phyloP scores from a whole-genome alignment of 140 eudicot genomes.

The Stevia rebaudiana region DNA sequence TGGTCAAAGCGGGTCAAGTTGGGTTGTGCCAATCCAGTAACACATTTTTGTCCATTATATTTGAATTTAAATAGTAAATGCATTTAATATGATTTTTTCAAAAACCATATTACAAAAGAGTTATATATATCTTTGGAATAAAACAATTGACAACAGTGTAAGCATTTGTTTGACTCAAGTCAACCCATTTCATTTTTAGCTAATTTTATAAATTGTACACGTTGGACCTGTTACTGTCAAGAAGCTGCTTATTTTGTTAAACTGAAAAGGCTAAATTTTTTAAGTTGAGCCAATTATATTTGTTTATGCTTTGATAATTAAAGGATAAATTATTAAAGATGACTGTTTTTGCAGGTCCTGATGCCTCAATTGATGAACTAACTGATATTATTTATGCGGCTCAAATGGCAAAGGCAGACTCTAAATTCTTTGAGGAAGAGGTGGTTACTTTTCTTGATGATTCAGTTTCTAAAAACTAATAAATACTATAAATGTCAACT shows the following conservation, averaged over 20 bases:
- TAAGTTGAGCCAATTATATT: background rate
- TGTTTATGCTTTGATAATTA: background rate
- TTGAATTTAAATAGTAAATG: background rate
- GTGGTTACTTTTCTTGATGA: conserved; percentile 27
- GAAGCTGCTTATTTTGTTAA: background rate
- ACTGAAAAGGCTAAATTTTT: background rate
- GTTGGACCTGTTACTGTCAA: background rate
- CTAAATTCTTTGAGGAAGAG: conserved; percentile 39
- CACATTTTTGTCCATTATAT: background rate
- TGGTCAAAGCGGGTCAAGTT: background rate
- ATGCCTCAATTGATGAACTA: conserved; percentile 51
- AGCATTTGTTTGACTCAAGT: background rate
- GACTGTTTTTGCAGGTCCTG: conserved; percentile 48
- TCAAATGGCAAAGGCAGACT: conserved; percentile 54
- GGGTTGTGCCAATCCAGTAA: background rate
- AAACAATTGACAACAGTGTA: background rate
- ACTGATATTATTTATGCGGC: conserved; percentile 72
- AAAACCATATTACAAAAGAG: background rate
- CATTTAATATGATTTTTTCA: background rate
- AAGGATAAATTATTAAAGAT: no score
- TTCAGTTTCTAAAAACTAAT: background rate
- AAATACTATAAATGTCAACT: background rate
- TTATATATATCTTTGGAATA: background rate
- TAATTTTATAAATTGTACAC: background rate
- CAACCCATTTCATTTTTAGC: background rate